A percentile compares a stretch with the other conserved stretches of the same genome.
These are phyloP conservation scores for Lumnitzera racemosa DNA, from an alignment of 345 rosid genomes.

Conservation along the genomic window DNA sequence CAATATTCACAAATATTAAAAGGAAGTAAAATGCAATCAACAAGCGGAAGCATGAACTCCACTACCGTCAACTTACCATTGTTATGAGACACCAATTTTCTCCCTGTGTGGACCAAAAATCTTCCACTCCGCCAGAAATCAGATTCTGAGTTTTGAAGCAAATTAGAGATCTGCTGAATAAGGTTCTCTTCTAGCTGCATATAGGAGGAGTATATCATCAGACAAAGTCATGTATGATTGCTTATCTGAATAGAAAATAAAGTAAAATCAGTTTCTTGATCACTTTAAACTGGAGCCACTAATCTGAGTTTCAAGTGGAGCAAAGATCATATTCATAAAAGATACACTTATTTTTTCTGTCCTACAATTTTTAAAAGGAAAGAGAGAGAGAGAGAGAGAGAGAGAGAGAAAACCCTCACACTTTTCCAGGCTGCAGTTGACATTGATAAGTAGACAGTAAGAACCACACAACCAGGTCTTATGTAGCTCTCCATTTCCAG, in stretches of 20 bases:
- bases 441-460: constrained; percentile 77
- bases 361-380: constrained; percentile 1
- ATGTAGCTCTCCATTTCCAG: constrained; percentile 95
- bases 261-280: too few relatives aligned
- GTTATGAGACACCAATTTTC: constrained; percentile 63
- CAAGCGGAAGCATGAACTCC: background rate
- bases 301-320: too few relatives aligned
- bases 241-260: too few relatives aligned
- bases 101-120: constrained; percentile 61
- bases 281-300: too few relatives aligned
- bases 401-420: constrained; percentile 39
- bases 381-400: background rate
- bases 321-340: too few relatives aligned
- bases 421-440: constrained; percentile 57
- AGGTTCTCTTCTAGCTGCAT: constrained; percentile 67
- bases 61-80: constrained; percentile 37
- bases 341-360: too few relatives aligned
- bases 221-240: background rate
- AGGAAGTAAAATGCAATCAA: too few relatives aligned
- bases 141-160: constrained; percentile 50
- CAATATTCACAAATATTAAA: too few relatives aligned
- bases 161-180: constrained; percentile 33
- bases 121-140: constrained; percentile 69
- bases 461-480: constrained; percentile 89
- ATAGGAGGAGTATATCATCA: constrained; percentile 17